Evolutionary conservation across 768 basidiomycete species (phyloP).

Genomic region (Boletus sp.): DNA sequence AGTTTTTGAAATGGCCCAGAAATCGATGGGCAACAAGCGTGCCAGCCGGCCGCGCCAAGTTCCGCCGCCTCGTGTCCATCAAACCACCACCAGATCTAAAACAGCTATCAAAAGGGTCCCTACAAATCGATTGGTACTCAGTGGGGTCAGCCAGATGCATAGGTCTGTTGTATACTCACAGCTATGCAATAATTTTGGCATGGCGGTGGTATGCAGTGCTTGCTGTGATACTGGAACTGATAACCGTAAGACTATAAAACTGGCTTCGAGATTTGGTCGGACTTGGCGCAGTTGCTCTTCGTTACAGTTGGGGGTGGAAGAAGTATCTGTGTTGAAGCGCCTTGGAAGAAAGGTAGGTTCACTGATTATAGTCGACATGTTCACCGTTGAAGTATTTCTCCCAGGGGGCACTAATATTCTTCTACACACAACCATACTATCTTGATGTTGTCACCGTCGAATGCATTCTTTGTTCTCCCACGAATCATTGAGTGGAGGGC

Average conservation of each 20-base stretch:
- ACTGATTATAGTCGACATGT: background rate
- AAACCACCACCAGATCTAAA: background rate
- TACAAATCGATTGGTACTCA: background rate
- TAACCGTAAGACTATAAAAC: background rate
- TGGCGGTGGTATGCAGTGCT: slow-evolving; percentile 15
- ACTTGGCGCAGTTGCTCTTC: background rate
- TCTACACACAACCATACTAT: background rate
- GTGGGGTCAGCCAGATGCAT: background rate
- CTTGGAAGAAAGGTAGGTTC: slow-evolving; percentile 1
- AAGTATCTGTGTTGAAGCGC: background rate
- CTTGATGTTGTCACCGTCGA: background rate
- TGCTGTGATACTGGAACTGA: slow-evolving; percentile 12
- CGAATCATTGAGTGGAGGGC: background rate
- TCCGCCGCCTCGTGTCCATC: background rate
- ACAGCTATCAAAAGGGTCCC: background rate
- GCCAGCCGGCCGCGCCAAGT: too few relatives aligned
- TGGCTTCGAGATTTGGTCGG: background rate
- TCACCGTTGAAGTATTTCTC: background rate
- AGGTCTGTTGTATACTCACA: background rate
- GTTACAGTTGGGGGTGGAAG: background rate
- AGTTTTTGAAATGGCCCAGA: background rate
- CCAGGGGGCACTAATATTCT: background rate
- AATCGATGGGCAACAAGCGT: background rate
- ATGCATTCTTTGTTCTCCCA: slow-evolving; percentile 5
- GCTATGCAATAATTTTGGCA: slow-evolving; percentile 2